Conservation (phyloP, 179 eudicot genomes). For the Beta lomatogona region DNA sequence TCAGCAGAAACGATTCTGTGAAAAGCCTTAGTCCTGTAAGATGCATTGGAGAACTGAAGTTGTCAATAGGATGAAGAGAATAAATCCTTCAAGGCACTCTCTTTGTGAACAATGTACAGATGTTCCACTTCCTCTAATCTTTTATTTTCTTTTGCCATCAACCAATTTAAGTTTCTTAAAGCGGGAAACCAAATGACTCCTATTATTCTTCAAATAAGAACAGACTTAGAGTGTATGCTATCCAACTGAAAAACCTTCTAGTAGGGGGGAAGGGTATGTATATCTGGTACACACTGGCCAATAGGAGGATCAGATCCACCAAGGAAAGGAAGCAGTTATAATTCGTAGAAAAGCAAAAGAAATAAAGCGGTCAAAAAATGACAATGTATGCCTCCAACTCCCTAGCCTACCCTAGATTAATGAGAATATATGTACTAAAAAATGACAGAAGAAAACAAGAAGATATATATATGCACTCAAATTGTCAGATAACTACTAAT, state of each 20-base stretch:
- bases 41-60: neutral
- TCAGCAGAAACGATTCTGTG: neutral
- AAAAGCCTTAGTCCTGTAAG: neutral
- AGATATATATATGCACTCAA: neutral
- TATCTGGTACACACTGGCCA: no score
- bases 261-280: neutral
- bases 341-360: neutral
- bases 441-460: neutral
- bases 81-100: neutral
- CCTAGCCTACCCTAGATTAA: neutral
- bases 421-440: neutral
- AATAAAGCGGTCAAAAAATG: neutral
- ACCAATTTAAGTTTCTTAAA: neutral
- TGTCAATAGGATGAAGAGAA: neutral
- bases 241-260: neutral
- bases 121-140: neutral
- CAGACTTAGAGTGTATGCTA: neutral
- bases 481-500: neutral
- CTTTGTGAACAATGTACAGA: neutral
- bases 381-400: conserved; percentile 8
- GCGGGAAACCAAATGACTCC: neutral
- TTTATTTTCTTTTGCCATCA: neutral
- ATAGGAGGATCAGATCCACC: neutral
- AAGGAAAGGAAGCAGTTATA: neutral
- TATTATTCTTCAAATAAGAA: neutral